Evolutionary conservation across 2,329 filamentous ascomycete species (phyloP).

Genomic region (Atkinsonella hypoxylon): DNA sequence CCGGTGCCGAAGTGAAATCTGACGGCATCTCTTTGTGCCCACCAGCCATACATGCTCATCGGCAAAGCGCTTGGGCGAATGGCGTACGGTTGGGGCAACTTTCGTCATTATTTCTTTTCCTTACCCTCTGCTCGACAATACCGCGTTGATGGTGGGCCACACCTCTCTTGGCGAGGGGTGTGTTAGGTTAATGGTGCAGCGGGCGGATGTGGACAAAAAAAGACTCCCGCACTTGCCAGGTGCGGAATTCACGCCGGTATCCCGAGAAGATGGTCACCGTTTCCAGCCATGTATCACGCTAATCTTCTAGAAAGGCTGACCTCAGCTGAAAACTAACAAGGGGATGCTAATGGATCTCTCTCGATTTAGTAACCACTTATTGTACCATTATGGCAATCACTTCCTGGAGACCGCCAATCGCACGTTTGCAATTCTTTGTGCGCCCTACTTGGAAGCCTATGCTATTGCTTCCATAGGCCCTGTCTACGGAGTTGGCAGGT

Average conservation of each 20-base stretch:
- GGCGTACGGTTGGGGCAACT: neutral
- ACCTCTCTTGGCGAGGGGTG: neutral
- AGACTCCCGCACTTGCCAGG: neutral
- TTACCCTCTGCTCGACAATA: neutral
- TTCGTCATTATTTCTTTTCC: slow-evolving; percentile 4
- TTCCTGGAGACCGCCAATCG: neutral
- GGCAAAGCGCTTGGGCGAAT: neutral
- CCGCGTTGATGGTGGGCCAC: neutral
- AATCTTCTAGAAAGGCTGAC: slow-evolving; percentile 8
- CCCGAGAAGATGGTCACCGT: slow-evolving; percentile 1
- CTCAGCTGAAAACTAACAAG: slow-evolving; percentile 1
- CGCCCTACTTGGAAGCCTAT: too few species aligned
- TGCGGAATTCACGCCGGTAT: slow-evolving; percentile 2
- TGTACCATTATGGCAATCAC: neutral
- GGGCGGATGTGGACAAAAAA: neutral
- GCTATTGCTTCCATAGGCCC: too few species aligned
- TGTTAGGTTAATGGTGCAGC: neutral
- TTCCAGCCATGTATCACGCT: slow-evolving; percentile 7
- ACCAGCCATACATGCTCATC: neutral
- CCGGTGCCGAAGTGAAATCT: neutral
- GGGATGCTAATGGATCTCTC: neutral
- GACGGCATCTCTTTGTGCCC: neutral
- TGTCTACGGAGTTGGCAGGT: too few species aligned
- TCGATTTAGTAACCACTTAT: neutral
- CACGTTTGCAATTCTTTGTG: too few species aligned